Conservation (phyloP, 2,329 filamentous ascomycete genomes). For the Volutella citrinella region DNA sequence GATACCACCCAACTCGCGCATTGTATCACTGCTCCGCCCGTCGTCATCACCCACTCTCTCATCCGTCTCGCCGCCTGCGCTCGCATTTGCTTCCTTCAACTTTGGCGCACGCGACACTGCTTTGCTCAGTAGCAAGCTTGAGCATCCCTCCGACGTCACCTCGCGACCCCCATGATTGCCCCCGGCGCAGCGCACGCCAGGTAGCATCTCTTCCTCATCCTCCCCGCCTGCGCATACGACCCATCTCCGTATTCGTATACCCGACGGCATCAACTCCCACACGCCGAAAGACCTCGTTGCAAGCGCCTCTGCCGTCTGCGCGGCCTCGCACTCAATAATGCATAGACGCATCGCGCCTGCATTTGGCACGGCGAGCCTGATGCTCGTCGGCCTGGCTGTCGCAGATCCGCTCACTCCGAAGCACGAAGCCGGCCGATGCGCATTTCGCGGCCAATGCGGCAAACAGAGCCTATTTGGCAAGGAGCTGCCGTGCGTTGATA, state of each 20-base stretch:
- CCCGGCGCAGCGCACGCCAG: slow-evolving; percentile 8
- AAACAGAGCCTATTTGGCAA: slow-evolving; percentile 88
- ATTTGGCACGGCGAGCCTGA: slow-evolving; percentile 28
- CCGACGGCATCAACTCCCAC: slow-evolving; percentile 1
- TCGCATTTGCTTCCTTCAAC: too few species aligned
- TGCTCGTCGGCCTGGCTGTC: slow-evolving; percentile 24
- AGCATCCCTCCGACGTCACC: slow-evolving; percentile 10
- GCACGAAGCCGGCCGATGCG: slow-evolving; percentile 85
- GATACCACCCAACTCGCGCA: too few species aligned
- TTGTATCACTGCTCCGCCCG: too few species aligned
- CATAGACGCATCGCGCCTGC: slow-evolving; percentile 29
- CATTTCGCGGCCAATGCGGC: slow-evolving; percentile 87
- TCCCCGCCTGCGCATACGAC: slow-evolving; percentile 6
- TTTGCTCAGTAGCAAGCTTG: slow-evolving; percentile 10
- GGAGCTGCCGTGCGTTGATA: slow-evolving; percentile 89
- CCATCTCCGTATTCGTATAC: slow-evolving; percentile 3
- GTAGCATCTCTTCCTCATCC: slow-evolving; percentile 4
- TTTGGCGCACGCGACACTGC: slow-evolving; percentile 13
- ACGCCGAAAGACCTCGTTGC: too few species aligned
- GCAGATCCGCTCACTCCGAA: slow-evolving; percentile 48
- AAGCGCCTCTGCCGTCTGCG: slow-evolving; percentile 13
- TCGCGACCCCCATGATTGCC: slow-evolving; percentile 11
- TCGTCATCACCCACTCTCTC: too few species aligned
- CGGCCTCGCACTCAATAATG: slow-evolving; percentile 26
- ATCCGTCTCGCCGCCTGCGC: too few species aligned